Evolutionary conservation across 2,329 filamentous ascomycete genomes (phyloP).

Genomic region (Trichoderma gracile): DNA sequence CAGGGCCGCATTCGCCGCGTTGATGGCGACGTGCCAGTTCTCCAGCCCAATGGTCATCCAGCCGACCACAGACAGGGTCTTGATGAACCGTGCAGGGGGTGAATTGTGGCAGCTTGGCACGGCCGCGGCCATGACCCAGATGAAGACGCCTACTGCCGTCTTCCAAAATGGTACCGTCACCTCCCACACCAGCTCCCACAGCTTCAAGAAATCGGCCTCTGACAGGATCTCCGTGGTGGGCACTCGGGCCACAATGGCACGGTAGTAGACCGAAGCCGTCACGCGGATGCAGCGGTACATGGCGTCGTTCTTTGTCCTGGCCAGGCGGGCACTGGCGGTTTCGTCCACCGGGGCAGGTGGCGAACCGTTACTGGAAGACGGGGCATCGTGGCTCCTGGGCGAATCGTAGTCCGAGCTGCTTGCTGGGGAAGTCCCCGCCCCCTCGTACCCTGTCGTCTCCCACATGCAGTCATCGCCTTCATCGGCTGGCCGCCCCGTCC

Average conservation of each 20-base stretch:
- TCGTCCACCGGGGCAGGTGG: constrained; percentile 12
- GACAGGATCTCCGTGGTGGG: constrained; percentile 47
- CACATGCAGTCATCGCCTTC: constrained; percentile 18
- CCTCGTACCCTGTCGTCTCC: constrained; percentile 21
- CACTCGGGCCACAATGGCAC: constrained; percentile 45
- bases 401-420: constrained; percentile 15
- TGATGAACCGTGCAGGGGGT: constrained; percentile 48
- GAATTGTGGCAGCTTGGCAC: constrained; percentile 43
- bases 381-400: constrained; percentile 10
- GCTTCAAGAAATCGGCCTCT: constrained; percentile 42
- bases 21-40: constrained; percentile 49
- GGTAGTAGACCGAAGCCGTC: constrained; percentile 50
- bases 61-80: constrained; percentile 47
- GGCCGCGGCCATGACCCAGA: constrained; percentile 50
- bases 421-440: constrained; percentile 14
- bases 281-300: constrained; percentile 51
- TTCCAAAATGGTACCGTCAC: constrained; percentile 50
- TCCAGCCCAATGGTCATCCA: constrained; percentile 50
- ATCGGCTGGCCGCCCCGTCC: not conserved
- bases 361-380: constrained; percentile 2
- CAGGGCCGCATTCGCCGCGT: constrained; percentile 41
- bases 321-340: constrained; percentile 17
- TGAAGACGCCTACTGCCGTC: constrained; percentile 49
- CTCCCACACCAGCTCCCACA: constrained; percentile 52
- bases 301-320: constrained; percentile 36